Base-by-base conservation (phyloP, 768 basidiomycete genomes). In the Tylopilus plumbeoviolaceoides region DNA sequence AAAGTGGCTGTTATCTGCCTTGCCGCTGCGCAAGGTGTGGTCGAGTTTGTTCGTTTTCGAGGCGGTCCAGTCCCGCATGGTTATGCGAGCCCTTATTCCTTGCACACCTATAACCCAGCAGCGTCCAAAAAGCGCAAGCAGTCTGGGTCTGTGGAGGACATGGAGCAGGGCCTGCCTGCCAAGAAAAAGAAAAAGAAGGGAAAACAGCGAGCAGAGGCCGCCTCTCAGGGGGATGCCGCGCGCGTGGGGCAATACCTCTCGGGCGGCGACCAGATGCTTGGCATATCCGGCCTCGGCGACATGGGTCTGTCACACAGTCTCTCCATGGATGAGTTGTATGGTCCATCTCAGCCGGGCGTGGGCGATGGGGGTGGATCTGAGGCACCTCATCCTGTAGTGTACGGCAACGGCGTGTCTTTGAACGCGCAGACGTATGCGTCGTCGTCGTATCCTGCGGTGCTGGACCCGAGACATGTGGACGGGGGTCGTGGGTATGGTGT, bases 41-140 rank as follows among this genome's bases (percentile, higher is more conserved):
- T 87, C 39, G 84, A 87, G 54, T 75, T 84, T 42, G 63, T 87
- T 21, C 77, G 79, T n/a, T 83, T 80, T 60, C 72, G 66, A 23
- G 82, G 82, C 23, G 57, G 62, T 36, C 63, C 67, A 1, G 63
- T 72, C 11, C 78, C 80, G 1, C 59, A 69, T 23, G 76, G 70
- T 14, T 78, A 82, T 53, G 58, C 59, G 21, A 71, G 65, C 35
- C 69, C 72, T 1, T 73, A 74, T 57, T 72, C 50, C 23, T 23
- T 69, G 35, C 31, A 48, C 44, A 47, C 55, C 42, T 66, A 70
- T 31, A 50, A 63, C 35, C 65, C 65, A 7, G 70, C 65, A 45
- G 44, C 50, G 47, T 57, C 58, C 49, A 55, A 54, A 31, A 78
- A 78, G 54, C 72, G 77, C 35, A 75, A 74, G 56, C 67, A 69